phyloP scores from a whole-genome alignment of 129 eudicot species.

The Chrysanthemum lavandulifolium region DNA sequence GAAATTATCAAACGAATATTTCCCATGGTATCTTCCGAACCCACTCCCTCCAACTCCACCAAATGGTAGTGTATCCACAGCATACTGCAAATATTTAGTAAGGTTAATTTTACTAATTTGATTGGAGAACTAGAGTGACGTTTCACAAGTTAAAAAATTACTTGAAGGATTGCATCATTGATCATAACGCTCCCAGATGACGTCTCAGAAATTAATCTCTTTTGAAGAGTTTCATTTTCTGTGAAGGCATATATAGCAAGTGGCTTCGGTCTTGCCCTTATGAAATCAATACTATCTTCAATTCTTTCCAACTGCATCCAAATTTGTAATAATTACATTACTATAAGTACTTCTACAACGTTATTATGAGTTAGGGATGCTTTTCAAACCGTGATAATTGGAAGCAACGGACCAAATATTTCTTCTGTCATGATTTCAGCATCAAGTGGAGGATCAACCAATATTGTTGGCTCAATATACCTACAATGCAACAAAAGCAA shows the following conservation, averaged over 20 bases:
- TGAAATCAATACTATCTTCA: conserved; percentile 65
- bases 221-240: conserved; percentile 38
- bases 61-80: conserved; percentile 72
- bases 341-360: neutral
- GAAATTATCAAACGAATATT: conserved; percentile 71
- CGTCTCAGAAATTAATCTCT: conserved; percentile 46
- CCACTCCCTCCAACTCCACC: conserved; percentile 93
- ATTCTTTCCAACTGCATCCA: conserved; percentile 62
- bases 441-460: conserved; percentile 79
- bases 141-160: conserved; percentile 19
- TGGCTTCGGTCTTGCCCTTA: conserved; percentile 57
- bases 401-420: conserved; percentile 87
- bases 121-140: neutral
- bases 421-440: conserved; percentile 77
- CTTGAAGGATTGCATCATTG: conserved; percentile 77
- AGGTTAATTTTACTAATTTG: neutral
- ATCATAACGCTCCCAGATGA: conserved; percentile 65
- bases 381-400: conserved; percentile 62
- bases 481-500: conserved; percentile 31
- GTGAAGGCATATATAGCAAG: conserved; percentile 74
- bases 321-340: conserved; percentile 4
- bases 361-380: neutral
- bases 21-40: conserved; percentile 86
- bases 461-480: conserved; percentile 73
- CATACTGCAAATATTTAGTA: conserved; percentile 58